phyloP scores from a whole-genome alignment of 495 filamentous ascomycete species.

The Penicillium manginii region DNA sequence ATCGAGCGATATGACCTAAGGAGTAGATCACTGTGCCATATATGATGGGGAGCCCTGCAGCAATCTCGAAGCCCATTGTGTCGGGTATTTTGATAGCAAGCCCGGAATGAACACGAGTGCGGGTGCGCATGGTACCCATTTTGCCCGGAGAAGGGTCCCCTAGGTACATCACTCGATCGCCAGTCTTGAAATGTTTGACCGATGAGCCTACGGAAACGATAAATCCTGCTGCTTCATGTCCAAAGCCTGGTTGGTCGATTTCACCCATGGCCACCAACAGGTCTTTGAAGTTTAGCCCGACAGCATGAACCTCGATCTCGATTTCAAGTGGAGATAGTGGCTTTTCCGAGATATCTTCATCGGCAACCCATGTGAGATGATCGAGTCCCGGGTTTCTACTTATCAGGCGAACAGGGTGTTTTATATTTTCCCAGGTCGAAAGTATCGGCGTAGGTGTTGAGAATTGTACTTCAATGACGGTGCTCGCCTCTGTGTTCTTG shows the following conservation, averaged over 20 bases:
- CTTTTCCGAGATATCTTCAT: background rate
- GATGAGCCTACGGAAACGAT: background rate
- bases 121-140: background rate
- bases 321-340: background rate
- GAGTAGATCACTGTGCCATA: background rate
- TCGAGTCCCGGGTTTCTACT: background rate
- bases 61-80: background rate
- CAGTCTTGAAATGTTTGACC: background rate
- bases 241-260: background rate
- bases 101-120: background rate
- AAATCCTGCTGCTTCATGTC: conserved; percentile 1
- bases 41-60: background rate
- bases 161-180: background rate
- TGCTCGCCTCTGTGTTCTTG: too few relatives aligned
- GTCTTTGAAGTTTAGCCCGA: conserved; percentile 20
- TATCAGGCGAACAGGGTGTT: too few relatives aligned
- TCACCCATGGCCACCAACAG: conserved; percentile 14
- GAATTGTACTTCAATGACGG: too few relatives aligned
- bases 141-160: background rate
- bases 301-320: conserved; percentile 2
- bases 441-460: too few relatives aligned
- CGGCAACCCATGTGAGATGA: background rate
- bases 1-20: background rate
- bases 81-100: background rate
- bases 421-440: too few relatives aligned